Base-by-base conservation (phyloP, 1,284 basidiomycete genomes). In the Cryptococcus sp. region DNA sequence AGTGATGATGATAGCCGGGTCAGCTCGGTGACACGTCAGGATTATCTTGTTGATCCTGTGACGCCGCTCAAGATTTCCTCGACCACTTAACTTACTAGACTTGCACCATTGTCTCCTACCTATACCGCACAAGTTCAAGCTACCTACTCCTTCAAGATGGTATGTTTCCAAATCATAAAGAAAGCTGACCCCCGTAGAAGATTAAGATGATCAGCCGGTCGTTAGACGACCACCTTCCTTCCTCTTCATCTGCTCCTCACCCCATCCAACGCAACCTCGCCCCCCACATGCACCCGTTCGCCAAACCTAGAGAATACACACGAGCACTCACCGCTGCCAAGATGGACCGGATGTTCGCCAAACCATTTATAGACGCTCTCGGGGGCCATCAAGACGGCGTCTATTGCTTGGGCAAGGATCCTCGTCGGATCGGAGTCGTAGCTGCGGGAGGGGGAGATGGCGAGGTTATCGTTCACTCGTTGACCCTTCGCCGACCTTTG, bases 321-420 rank as follows among this genome's bases (percentile, higher is more conserved):
- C 83, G 95, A 51, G 95, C 95, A 2, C 72, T 98, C 42, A 95
- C 92, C 53, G 94, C 94, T 0, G 87, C 86, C 21, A 99, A 99
- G 76, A 86, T 99, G 77, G 93, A 97, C 51, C 78, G 90, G 45
- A 89, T 99, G 76, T 97, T 97, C 68, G 86, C 94, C 23, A 97
- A 95, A 68, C 95, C 95, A 0, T 98, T 98, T 61, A 79, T 99
- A 7, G 89, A 82, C 25, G 81, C 84, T 45, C 71, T 98, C 39
- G 93, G 95, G 52, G 95, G 94, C 0, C 94, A 97, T 73, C 79
- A 88, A 26, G 95, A 98, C 70, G 92, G 93, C n/a, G 84, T 97
- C 14, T 95, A 97, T 73, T 82, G 84, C 21, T 76, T 97, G 52
- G 82, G 81, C 19, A 84, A 81, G 64, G 89, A 88, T 65, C 84